Base-by-base conservation (phyloP, 495 filamentous ascomycete genomes). In the Astrocystis sublimbata region DNA sequence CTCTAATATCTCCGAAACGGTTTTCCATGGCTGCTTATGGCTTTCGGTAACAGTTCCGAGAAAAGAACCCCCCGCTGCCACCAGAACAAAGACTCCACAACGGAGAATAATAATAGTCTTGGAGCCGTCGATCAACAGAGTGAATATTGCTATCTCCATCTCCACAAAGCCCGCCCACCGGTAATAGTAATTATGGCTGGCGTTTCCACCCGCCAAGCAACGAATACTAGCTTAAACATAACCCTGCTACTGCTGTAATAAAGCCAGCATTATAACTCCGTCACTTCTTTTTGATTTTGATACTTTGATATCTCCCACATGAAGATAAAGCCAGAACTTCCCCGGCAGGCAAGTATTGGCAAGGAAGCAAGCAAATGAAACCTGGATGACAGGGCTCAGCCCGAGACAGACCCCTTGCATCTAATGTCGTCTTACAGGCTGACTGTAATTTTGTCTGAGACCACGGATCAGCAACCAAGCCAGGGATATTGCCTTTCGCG, bases 21-120 rank as follows among this genome's bases (percentile, higher is more conserved):
- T 61, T 61, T 61, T 45, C n/a, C 24, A 61, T 69, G 69, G 69
- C 69, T 69, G 67, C 67, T 69, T 61, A 61, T 61, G 58, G 58
- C 58, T 61, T 61, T 61, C 58, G 58, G 58, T 45, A 43, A 53
- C 47, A 45, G 47, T 53, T 61, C 58, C 58, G 58, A 61, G 58
- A 61, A 40, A 12, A 30, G 53, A 35, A 38, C 54, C 40, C 49
- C 40, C 41, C 41, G 9, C 15, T n/a, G 9, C 41, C 51, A n/a
- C 56, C 28, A 42, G 46, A 38, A 41, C 58, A 21, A 26, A 53
- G 47, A 41, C 58, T 61, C 58, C 58, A 61, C 58, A 61, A 43
- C 45, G n/a, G 36, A 45, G 58, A 53, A 61, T 12, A 51, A 21
- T 38, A n/a, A n/a, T 40, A 24, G 45, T 13, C 9, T 30, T 8